phyloP scores from a whole-genome alignment of 2,329 filamentous ascomycete species.

The Trichoderma semiorbis region DNA sequence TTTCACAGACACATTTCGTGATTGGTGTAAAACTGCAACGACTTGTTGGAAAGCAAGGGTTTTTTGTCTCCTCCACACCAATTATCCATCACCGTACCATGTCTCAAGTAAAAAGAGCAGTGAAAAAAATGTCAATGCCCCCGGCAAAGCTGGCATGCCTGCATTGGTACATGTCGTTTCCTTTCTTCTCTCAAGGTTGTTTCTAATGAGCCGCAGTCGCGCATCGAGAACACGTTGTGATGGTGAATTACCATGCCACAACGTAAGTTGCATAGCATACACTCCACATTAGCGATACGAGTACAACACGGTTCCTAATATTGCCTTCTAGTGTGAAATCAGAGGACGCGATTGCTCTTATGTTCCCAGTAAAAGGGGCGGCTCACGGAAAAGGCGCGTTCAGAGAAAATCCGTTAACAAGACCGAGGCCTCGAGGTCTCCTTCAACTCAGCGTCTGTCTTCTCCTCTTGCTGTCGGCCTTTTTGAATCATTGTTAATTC shows the following conservation, averaged over 20 bases:
- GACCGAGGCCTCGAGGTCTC: neutral
- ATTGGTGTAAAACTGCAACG: neutral
- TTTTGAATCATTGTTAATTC: neutral
- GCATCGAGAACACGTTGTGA: neutral
- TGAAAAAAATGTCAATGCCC: neutral
- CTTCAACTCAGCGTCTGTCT: neutral
- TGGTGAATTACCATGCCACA: neutral
- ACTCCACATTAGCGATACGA: neutral
- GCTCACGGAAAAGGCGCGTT: neutral
- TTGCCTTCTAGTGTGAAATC: neutral
- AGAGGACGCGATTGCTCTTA: neutral
- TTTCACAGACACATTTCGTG: neutral
- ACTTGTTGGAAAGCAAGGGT: neutral
- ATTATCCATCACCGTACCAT: neutral
- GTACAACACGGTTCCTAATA: neutral
- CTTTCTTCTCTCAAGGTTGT: neutral
- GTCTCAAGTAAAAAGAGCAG: neutral
- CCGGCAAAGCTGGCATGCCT: neutral
- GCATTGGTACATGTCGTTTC: neutral
- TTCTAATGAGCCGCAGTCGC: neutral
- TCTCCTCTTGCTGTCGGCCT: neutral
- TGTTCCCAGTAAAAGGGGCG: neutral
- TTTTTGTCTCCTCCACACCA: neutral
- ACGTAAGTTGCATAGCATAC: neutral
- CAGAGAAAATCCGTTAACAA: neutral